Percentiles rank a stretch among this genome's conserved stretches.
These are phyloP conservation scores for Sindora glabra DNA, from an alignment of 306 rosid species.

Conservation along the genomic window DNA sequence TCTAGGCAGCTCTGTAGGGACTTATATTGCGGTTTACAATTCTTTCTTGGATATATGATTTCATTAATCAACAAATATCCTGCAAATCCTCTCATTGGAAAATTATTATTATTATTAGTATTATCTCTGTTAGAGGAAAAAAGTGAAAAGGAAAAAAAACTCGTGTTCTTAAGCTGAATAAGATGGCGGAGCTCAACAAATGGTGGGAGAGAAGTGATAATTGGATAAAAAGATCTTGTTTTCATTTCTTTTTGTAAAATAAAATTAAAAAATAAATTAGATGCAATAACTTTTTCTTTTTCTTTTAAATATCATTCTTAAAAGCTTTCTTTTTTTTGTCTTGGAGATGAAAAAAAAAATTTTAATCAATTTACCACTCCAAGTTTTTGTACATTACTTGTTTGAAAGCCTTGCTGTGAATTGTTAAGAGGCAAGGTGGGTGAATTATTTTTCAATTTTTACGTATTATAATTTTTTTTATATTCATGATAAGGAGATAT, in stretches of 20 bases:
- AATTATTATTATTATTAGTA: too few relatives aligned
- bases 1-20: background rate
- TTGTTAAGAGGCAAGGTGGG: slow-evolving; percentile 12
- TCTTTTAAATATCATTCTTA: too few relatives aligned
- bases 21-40: background rate
- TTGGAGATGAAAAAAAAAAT: too few relatives aligned
- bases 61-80: slow-evolving; percentile 7
- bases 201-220: background rate
- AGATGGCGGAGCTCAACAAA: background rate
- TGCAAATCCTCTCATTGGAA: slow-evolving; percentile 6
- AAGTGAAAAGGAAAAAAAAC: background rate
- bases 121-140: background rate
- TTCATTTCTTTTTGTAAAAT: background rate
- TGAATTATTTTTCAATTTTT: too few relatives aligned
- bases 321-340: too few relatives aligned
- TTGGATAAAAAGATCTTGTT: background rate
- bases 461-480: too few relatives aligned
- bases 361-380: background rate
- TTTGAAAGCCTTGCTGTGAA: slow-evolving; percentile 6
- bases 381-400: background rate
- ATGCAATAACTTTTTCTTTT: too few relatives aligned
- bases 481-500: too few relatives aligned
- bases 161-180: background rate
- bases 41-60: slow-evolving; percentile 3
- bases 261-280: too few relatives aligned